A percentile compares a stretch with the other conserved stretches of the same genome.
These are phyloP conservation scores for Micractinium sp. DNA, from an alignment of 139 green algal genomes.

Conservation along the genomic window DNA sequence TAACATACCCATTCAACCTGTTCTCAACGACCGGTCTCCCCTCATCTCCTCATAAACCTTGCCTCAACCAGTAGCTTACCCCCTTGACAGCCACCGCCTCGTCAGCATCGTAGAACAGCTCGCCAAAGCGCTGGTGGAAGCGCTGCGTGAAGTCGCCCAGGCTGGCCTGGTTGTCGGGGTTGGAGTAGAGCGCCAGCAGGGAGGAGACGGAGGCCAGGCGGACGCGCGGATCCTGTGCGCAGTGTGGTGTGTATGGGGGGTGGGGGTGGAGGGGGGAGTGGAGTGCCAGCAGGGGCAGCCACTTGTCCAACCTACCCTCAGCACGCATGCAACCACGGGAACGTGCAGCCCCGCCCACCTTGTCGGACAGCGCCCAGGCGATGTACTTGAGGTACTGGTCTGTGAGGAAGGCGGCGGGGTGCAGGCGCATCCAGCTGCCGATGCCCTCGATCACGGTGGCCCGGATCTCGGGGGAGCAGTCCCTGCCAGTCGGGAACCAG, in stretches of 20 bases:
- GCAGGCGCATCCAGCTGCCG: constrained; percentile 79
- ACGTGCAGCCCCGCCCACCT: constrained; percentile 35
- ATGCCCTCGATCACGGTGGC: constrained; percentile 78
- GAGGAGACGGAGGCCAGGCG: constrained; percentile 58
- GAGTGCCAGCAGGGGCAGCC: too few species aligned
- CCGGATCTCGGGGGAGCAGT: constrained; percentile 79
- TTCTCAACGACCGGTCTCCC: too few species aligned
- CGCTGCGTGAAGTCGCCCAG: constrained; percentile 80
- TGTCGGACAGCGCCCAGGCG: constrained; percentile 94
- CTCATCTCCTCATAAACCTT: too few species aligned
- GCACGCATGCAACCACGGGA: neutral
- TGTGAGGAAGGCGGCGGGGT: constrained; percentile 51
- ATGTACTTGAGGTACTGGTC: constrained; percentile 73
- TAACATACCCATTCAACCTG: too few species aligned
- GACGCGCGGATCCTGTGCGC: constrained; percentile 70
- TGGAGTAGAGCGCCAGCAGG: constrained; percentile 69
- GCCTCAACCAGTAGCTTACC: constrained; percentile 43
- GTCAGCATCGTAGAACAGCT: constrained; percentile 87
- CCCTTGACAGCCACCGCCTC: constrained; percentile 80
- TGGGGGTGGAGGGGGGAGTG: neutral
- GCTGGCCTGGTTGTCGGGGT: constrained; percentile 59
- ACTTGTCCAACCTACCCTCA: too few species aligned
- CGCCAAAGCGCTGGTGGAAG: constrained; percentile 81
- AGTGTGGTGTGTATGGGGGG: neutral
- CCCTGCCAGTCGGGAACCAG: constrained; percentile 41